Evolutionary conservation across 1,284 basidiomycete genomes (phyloP), one percentile per base, ranked within the genome.

Genomic region (Fomes fomentarius): DNA sequence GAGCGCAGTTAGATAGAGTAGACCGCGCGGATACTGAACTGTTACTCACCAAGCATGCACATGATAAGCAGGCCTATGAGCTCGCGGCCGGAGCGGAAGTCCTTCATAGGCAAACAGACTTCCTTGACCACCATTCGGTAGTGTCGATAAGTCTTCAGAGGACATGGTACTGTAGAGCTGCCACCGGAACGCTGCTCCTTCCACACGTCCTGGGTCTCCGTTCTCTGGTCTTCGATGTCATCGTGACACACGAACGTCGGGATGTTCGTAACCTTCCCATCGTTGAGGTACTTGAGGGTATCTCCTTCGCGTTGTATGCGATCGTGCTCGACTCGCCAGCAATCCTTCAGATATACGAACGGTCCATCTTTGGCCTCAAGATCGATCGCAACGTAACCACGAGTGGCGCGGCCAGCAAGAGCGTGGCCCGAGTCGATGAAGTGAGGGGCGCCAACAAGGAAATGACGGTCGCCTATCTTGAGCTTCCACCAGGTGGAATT

Each of bases 261-360:
- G 9, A 67, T 57, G 33, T 62, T 51, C 1, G 48, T 49, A 11
- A 68, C 63, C 1, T 47, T 26, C 0, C 55, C 7, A 30, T 26
- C 6, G 17, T 65, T 42, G 2, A 57, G 37, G 14, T 42, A 17
- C 1, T 12, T 9, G 10, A 57, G 38, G 2, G 50, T 46, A 8
- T 34, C 41, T 14, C 55, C 55, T 21, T 57, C 55, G 12, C n/a
- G 37, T 37, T 57, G 43, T 3, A 28, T 37, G 3, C 22, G n/a
- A 2, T n/a, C 30, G 39, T 45, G 28, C 4, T 26, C 43, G 11
- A 52, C 31, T 14, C 55, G 38, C 55, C 55, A 57, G 6, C 21
- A 28, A 21, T 57, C 55, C 50, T 57, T 57, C 12, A 57, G 42
- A 11, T 52, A 47, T 3, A 37, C 35, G 42, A 57, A 50, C 6